Conservation (phyloP, 306 rosid genomes). For the Quercus engelmannii region DNA sequence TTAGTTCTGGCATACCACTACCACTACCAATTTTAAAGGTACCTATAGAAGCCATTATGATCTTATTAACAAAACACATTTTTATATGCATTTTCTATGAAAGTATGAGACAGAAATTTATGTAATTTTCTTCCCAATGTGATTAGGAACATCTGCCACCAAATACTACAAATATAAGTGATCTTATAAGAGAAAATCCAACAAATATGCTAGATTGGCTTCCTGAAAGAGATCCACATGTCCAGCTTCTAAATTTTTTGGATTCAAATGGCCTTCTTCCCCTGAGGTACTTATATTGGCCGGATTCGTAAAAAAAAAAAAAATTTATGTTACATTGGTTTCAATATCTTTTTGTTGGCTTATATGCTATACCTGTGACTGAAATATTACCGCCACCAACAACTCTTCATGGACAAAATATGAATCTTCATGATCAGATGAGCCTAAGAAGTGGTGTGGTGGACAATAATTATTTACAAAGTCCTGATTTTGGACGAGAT, state of each 20-base stretch:
- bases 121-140: background rate
- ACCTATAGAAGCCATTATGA: background rate
- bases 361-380: slow-evolving; percentile 1
- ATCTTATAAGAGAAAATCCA: slow-evolving; percentile 22
- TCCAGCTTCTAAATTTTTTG: slow-evolving; percentile 36
- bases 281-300: slow-evolving; percentile 28
- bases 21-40: slow-evolving; percentile 23
- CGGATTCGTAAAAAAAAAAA: background rate
- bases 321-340: background rate
- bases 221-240: slow-evolving; percentile 34
- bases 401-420: slow-evolving; percentile 16
- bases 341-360: background rate
- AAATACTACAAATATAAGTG: slow-evolving; percentile 21
- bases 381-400: slow-evolving; percentile 29
- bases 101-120: background rate
- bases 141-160: slow-evolving; percentile 26
- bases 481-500: slow-evolving; percentile 29
- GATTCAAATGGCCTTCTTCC: slow-evolving; percentile 38
- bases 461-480: background rate
- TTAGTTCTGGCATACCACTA: slow-evolving; percentile 8
- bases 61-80: background rate
- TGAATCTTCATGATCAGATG: slow-evolving; percentile 20
- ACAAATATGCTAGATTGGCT: slow-evolving; percentile 36
- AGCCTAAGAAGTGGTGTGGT: slow-evolving; percentile 11
- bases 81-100: no score